Conservation (phyloP, 139 green algal species). For the Penium margaritaceum region DNA sequence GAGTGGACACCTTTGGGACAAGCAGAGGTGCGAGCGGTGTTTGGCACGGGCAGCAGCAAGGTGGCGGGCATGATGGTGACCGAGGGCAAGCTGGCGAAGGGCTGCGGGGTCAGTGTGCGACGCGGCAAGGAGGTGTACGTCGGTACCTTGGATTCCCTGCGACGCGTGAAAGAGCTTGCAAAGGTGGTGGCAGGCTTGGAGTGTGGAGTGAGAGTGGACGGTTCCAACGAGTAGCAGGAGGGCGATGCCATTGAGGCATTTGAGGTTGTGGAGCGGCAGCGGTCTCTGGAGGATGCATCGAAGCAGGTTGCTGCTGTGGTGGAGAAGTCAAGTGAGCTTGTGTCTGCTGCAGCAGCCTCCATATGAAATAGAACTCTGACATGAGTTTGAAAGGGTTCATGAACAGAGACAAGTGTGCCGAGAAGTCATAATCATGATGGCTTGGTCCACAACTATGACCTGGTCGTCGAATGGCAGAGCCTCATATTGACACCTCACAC, state of each 20-base stretch:
- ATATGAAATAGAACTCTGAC: too few species aligned
- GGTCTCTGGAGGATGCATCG: constrained; percentile 51
- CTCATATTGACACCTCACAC: too few species aligned
- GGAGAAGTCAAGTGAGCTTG: too few species aligned
- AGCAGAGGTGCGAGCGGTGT: constrained; percentile 73
- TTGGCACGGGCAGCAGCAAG: constrained; percentile 65
- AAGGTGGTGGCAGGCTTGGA: constrained; percentile 66
- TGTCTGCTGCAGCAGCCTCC: too few species aligned
- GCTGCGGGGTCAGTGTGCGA: constrained; percentile 48
- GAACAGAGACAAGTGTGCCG: too few species aligned
- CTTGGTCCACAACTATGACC: too few species aligned
- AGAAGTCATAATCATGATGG: too few species aligned
- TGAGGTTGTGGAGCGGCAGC: constrained; percentile 44
- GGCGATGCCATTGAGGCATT: constrained; percentile 52
- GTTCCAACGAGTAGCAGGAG: constrained; percentile 46
- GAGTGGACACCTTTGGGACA: constrained; percentile 50
- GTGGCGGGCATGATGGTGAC: constrained; percentile 73
- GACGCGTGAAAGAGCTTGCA: constrained; percentile 84
- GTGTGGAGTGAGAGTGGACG: constrained; percentile 39
- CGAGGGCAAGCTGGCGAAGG: constrained; percentile 60
- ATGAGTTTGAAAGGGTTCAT: too few species aligned
- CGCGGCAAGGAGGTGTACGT: constrained; percentile 58
- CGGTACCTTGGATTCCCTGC: constrained; percentile 69
- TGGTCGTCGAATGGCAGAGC: too few species aligned
- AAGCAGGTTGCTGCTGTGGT: not conserved